These are phyloP conservation scores for Aspergillus sclerotioniger DNA, from an alignment of 495 filamentous ascomycete species.

Conservation along the genomic window DNA sequence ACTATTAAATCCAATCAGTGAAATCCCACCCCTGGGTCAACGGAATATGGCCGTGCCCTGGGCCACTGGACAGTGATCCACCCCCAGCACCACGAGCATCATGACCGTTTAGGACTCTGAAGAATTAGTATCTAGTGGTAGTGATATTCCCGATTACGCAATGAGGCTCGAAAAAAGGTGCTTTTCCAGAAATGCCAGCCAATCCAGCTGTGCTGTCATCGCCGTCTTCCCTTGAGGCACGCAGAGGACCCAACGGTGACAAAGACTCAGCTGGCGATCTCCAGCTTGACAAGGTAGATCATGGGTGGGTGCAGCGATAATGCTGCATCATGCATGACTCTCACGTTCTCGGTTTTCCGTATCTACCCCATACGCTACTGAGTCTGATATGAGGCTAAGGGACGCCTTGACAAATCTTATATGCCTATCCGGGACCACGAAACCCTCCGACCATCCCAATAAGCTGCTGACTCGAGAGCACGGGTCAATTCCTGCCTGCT, in stretches of 20 bases:
- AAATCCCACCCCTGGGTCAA: neutral
- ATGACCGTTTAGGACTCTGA: neutral
- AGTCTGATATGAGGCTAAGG: neutral
- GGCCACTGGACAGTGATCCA: neutral
- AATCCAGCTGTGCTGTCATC: neutral
- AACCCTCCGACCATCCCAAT: neutral
- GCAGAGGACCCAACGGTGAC: neutral
- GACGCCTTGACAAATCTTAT: slow-evolving; percentile 2
- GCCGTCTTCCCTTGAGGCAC: neutral
- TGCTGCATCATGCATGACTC: slow-evolving; percentile 1
- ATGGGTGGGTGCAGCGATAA: neutral
- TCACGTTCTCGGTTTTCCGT: neutral
- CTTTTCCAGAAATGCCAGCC: neutral
- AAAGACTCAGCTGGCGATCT: neutral
- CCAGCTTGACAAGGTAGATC: slow-evolving; percentile 3
- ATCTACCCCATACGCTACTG: slow-evolving; percentile 4
- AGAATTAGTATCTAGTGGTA: no score
- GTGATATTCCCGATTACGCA: neutral
- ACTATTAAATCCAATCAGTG: neutral
- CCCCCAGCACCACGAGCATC: neutral
- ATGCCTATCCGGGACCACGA: neutral
- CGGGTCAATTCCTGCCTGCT: neutral
- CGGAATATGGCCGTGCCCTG: no score
- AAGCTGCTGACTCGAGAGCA: neutral
- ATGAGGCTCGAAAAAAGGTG: neutral